Evolutionary conservation across 306 rosid species (phyloP), one percentile per base, ranked within the genome.

Genomic region (Crataegus laevigata): DNA sequence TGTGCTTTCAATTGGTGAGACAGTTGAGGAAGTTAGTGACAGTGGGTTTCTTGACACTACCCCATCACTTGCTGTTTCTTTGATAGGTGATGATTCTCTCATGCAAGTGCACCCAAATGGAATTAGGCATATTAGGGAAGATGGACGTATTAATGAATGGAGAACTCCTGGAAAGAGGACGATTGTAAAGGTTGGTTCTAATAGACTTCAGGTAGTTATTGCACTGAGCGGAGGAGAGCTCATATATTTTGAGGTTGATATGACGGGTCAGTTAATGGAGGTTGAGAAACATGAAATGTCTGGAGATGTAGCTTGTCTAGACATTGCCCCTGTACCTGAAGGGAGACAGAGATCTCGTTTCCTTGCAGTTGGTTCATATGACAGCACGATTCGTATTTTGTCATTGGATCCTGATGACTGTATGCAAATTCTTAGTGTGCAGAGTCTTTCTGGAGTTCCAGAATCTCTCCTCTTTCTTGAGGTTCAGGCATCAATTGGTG

Each of bases 21-120:
- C 96, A 36, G 96, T 92, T 36, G 97, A 94, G 83, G 99, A 94
- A 90, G 97, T 94, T 78, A 90, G 88, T 80, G 96, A 94, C 77
- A 89, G 96, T 84, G 97, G 99, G 71, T 94, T 94, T 83, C 96
- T 94, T 66, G 97, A 92, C 77, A 94, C 97, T 29, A 94, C 97
- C 17, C 96, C 96, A 52, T 90, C 97, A 43, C 97, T 94, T 65
- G 87, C 99, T 4, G 97, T 94, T 78, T 94, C 97, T 81, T 90
- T 94, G 89, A 90, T 94, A 85, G 99, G 99, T 24, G 96, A 92
- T 60, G 99, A 94, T 88, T 92, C 96, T 77, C 96, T 94, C 66
- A 92, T 94, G 97, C 99, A 94, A 85, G 99, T 94, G 84, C 99
- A 94, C 81, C 99, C 99, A 19, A 94, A 90, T 88, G 99, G 99